Evolutionary conservation across 2,329 filamentous ascomycete species (phyloP), one percentile per base, ranked within the genome.

Genomic region (Tolypocladium nubicola): DNA sequence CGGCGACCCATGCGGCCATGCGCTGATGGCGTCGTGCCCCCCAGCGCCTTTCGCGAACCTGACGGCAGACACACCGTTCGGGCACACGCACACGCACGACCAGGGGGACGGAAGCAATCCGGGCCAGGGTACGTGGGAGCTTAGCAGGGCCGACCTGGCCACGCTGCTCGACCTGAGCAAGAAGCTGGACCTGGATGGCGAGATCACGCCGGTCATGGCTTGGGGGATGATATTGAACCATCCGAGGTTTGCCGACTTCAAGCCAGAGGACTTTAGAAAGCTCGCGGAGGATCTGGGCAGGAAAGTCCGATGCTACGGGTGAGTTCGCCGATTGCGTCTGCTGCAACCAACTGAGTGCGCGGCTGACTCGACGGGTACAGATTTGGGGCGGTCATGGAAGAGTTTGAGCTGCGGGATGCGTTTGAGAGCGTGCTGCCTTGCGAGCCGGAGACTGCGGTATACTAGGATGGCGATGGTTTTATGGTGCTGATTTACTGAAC

Each of bases 201-300:
- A 95, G 73, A 89, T 97, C 66, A 97, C 93, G 21, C 94, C 94
- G 0, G 89, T 97, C 63, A 96, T 96, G 90, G 92, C 92, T 0
- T 93, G 94, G 84, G 88, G 90, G 54, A 88, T 89, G 73, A 80
- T 97, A 54, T 76, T 90, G 61, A 80, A 79, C 52, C 86, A 94
- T 71, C 83, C 87, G 41, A 79, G 87, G 60, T 84, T 92, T 61
- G 68, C 69, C 6, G 83, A 87, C 63, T 73, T 97, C 62, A 83
- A 77, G 19, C 71, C 75, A 55, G 79, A 83, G 43, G 90, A 97
- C 66, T 84, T 96, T 63, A 78, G 81, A 64, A 80, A 77, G 61
- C 78, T 97, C 62, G 85, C 88, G 54, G 84, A 86, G 54, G 88
- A 90, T 58, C 78, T 97, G 57, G 77, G 83, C 64, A 80, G 81